Conservation (phyloP, 176 grass and related monocot species). For the Eremochloa ophiuroides region DNA sequence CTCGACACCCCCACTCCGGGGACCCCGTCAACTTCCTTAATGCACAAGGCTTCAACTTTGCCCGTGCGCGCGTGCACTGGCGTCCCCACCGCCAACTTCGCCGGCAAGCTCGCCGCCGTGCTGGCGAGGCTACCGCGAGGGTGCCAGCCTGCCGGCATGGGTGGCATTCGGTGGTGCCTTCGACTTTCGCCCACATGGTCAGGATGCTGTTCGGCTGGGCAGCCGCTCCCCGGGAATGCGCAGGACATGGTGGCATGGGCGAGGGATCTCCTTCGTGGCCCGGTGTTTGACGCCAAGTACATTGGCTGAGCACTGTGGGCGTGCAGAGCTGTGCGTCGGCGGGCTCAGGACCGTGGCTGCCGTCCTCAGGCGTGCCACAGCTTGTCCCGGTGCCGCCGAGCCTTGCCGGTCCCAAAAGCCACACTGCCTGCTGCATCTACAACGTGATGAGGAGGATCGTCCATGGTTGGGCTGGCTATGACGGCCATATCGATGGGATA, state of each 20-base stretch:
- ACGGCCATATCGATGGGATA: too few species aligned
- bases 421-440: neutral
- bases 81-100: neutral
- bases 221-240: neutral
- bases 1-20: neutral
- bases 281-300: too few species aligned
- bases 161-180: neutral
- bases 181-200: neutral
- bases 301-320: too few species aligned
- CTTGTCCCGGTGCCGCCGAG: neutral
- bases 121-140: too few species aligned
- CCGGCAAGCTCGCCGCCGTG: neutral
- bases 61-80: neutral
- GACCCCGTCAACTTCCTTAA: neutral
- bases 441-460: neutral
- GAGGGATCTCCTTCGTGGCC: too few species aligned
- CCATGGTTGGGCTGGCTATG: too few species aligned
- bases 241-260: too few species aligned
- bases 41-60: neutral
- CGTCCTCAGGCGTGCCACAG: neutral
- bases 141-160: neutral
- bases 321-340: too few species aligned
- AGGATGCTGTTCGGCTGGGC: neutral
- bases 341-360: too few species aligned
- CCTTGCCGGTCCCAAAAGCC: neutral